Conservation (phyloP, 257 asterid species). For the Parsonsia alboflavescens region DNA sequence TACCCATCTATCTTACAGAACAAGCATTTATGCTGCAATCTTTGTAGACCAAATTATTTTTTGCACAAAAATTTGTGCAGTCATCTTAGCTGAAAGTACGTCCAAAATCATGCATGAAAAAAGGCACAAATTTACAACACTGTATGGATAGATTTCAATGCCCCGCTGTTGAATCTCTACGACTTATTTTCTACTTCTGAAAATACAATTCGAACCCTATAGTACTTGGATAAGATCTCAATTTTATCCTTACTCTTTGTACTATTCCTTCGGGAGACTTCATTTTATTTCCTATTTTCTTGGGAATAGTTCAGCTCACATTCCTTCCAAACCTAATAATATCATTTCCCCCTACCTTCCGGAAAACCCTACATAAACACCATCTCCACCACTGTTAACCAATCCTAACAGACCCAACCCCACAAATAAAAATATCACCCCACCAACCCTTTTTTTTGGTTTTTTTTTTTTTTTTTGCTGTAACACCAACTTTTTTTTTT, state of each 20-base stretch:
- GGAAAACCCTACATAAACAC: not conserved
- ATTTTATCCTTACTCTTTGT: not conserved
- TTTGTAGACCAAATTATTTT: not conserved
- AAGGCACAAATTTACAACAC: not conserved
- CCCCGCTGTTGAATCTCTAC: not conserved
- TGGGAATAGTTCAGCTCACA: not conserved
- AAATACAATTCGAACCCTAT: not conserved
- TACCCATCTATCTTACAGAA: not conserved
- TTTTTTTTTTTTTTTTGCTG: too few relatives aligned
- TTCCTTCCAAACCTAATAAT: not conserved
- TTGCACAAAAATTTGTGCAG: not conserved
- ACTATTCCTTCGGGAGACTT: not conserved
- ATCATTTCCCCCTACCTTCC: not conserved
- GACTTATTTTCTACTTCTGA: not conserved
- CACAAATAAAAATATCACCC: not conserved
- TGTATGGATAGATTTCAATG: not conserved
- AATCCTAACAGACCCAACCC: too few relatives aligned
- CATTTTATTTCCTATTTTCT: too few relatives aligned
- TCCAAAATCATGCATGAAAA: not conserved
- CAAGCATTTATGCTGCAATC: not conserved
- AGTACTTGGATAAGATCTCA: not conserved
- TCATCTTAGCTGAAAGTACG: not conserved
- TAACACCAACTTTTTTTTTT: too few relatives aligned
- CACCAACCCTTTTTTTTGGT: not conserved
- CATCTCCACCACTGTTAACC: not conserved